phyloP scores from a whole-genome alignment of 192 early-diverging fungal genomes.

The Podila clonocystis region DNA sequence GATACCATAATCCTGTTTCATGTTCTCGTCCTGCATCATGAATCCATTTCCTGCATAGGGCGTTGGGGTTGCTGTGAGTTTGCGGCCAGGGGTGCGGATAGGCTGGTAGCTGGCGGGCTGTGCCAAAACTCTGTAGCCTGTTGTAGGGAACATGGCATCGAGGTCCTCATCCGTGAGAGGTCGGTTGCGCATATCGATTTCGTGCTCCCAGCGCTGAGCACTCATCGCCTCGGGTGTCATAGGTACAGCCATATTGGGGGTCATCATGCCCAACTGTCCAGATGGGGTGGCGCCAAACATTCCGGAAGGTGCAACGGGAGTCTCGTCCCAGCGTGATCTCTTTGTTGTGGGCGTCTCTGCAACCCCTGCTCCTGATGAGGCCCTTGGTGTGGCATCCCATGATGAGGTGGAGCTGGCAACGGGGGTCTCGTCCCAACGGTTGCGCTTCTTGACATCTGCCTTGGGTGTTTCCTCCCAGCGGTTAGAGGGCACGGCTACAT shows the following conservation, averaged over 20 bases:
- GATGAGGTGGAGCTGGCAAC: slow-evolving; percentile 60
- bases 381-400: slow-evolving; percentile 85
- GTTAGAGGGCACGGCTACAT: slow-evolving; percentile 49
- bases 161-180: slow-evolving; percentile 93
- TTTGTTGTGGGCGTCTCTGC: slow-evolving; percentile 59
- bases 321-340: slow-evolving; percentile 96
- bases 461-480: slow-evolving; percentile 88
- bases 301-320: slow-evolving; percentile 72
- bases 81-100: slow-evolving; percentile 95
- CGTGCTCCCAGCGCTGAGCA: slow-evolving; percentile 78
- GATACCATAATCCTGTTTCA: slow-evolving; percentile 70
- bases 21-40: slow-evolving; percentile 86
- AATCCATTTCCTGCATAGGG: slow-evolving; percentile 85
- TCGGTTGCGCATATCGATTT: slow-evolving; percentile 87
- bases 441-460: slow-evolving; percentile 66
- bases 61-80: slow-evolving; percentile 94
- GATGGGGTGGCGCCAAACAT: slow-evolving; percentile 81
- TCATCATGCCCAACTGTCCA: slow-evolving; percentile 82
- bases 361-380: slow-evolving; percentile 55
- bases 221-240: slow-evolving; percentile 87
- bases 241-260: slow-evolving; percentile 70
- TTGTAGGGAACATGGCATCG: slow-evolving; percentile 90
- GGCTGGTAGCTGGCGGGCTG: slow-evolving; percentile 90
- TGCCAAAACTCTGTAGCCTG: slow-evolving; percentile 93
- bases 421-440: slow-evolving; percentile 86